Evolutionary conservation across 805 yeast species (phyloP), one percentile per base, ranked within the genome.

Genomic region (Candida cerambycidarum): DNA sequence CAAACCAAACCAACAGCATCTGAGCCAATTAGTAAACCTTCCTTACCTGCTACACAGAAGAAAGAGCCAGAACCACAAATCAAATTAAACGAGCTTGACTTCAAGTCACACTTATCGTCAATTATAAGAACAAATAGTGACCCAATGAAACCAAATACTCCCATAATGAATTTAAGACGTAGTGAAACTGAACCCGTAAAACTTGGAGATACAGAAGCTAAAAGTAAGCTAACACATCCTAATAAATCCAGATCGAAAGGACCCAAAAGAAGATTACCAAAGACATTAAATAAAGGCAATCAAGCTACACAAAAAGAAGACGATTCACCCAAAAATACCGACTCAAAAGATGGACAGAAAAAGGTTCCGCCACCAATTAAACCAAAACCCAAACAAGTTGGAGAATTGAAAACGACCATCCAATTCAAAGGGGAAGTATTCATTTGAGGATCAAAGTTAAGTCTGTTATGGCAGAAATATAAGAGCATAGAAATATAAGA

Each of bases 191-290:
- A 38, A 1, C 51, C 51, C 12, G 16, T 46, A 30, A 18, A 28
- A 14, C 32, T 31, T 14, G 36, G 35, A 32, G 30, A 32, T 17
- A 43, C 51, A 28, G 51, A 50, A 36, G 51, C 50, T 2, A 32
- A 47, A 0, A 58, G 49, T 11, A 65, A 64, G 32, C 57, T 77
- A 35, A 59, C 59, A 0, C 81, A 78, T 54, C 57, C 72, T 2
- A 76, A 67, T 34, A 78, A 77, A 51, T 43, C 57, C 0, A 59
- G 83, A 41, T 61, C 80, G 13, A 71, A 63, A 42, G 83, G 83
- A 0, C 83, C 83, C 0, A 75, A 69, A 52, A 58, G 82, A 47
- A 60, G 73, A 38, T 59, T 73, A 14, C 81, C 82, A 1, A 64
- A 40, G 38, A 40, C 21, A 5, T 42, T 44, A 15, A 38, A 38